Conservation (phyloP, 75 land plant genomes). For the Picea glauca region DNA sequence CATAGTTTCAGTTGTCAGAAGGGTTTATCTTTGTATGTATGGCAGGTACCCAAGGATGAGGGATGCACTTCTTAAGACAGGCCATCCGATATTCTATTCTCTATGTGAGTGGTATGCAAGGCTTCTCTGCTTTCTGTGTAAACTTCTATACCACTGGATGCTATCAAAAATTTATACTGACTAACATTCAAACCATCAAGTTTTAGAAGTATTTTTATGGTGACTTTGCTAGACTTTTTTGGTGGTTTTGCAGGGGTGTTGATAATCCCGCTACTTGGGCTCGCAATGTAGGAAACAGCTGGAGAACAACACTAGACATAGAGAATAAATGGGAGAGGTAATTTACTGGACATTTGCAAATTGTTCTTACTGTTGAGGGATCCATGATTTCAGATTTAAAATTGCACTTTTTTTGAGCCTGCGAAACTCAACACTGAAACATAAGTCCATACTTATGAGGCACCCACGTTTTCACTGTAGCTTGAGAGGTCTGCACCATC, state of each 20-base stretch:
- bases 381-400: not conserved
- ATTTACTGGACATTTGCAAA: not conserved
- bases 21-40: not conserved
- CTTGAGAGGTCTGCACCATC: too few relatives aligned
- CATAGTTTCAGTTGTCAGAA: not conserved
- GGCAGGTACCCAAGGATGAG: constrained; percentile 74
- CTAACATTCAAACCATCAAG: not conserved
- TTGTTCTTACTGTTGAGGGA: not conserved
- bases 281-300: constrained; percentile 64
- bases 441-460: too few relatives aligned
- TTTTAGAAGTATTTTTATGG: not conserved
- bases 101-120: constrained; percentile 84
- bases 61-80: constrained; percentile 60
- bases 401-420: not conserved
- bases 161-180: not conserved
- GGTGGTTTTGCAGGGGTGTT: constrained; percentile 45
- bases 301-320: constrained; percentile 91
- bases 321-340: constrained; percentile 83
- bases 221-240: not conserved
- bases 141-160: not conserved
- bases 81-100: constrained; percentile 77
- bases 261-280: constrained; percentile 85
- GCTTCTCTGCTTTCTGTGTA: not conserved
- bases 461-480: too few relatives aligned
- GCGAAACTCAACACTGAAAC: too few relatives aligned